A percentile compares a stretch with the other conserved stretches of the same genome.
Conservation (phyloP, 1,284 basidiomycete genomes). For the Porogramme epimiltina region DNA sequence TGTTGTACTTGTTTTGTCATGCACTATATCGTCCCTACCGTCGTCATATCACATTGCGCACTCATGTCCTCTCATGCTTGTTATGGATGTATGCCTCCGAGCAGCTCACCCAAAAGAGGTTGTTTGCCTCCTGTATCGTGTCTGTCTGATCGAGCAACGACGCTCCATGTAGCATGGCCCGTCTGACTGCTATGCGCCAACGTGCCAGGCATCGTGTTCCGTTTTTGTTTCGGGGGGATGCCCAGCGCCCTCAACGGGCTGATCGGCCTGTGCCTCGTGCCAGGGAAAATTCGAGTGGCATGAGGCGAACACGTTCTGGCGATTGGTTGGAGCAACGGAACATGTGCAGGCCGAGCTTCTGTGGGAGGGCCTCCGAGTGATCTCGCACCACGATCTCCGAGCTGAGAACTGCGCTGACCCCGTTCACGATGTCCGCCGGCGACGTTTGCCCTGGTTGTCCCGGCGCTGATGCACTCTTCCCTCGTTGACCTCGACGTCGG, state of each 20-base stretch:
- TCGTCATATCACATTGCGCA: slow-evolving; percentile 23
- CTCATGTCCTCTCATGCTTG: slow-evolving; percentile 32
- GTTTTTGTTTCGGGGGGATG: no score
- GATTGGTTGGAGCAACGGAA: slow-evolving; percentile 1
- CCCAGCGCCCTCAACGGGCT: no score
- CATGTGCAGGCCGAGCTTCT: no score
- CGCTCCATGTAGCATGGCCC: slow-evolving; percentile 1
- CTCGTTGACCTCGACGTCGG: slow-evolving; percentile 1
- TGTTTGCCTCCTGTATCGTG: slow-evolving; percentile 9
- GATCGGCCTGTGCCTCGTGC: background rate
- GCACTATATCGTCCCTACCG: slow-evolving; percentile 19
- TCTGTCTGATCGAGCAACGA: background rate
- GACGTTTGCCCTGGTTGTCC: no score
- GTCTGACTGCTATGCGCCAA: no score
- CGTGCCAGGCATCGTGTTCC: no score
- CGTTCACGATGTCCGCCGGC: no score
- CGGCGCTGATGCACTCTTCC: no score
- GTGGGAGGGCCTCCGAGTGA: no score
- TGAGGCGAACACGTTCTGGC: slow-evolving; percentile 17
- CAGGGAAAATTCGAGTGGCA: slow-evolving; percentile 4
- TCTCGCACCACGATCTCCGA: no score
- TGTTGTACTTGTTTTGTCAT: slow-evolving; percentile 32
- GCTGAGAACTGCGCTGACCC: no score
- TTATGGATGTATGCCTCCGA: slow-evolving; percentile 35
- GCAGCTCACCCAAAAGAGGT: slow-evolving; percentile 27